Base-by-base conservation (phyloP, 2,329 filamentous ascomycete genomes). In the Chrysoporthe deuterocubensis region DNA sequence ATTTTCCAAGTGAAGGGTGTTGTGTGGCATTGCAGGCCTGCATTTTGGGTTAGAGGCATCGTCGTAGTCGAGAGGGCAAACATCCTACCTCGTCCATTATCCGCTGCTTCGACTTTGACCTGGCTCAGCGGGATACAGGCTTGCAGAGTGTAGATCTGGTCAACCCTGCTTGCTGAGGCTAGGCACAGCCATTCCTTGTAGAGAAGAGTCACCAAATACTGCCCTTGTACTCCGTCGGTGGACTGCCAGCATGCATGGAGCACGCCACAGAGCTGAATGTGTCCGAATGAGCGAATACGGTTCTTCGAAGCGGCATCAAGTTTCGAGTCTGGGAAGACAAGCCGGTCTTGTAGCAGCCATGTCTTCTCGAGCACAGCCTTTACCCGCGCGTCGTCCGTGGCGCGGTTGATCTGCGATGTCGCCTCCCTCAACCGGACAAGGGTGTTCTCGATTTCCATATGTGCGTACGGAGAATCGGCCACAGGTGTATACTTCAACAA, bases 1-100 rank as follows among this genome's bases (percentile, higher is more conserved):
- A 97, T 75, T 76, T 98, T 99, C 95, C 94, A 98, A 1, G 94
- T 96, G 77, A 92, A 92, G 0, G 92, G 89, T 0, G 92, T 92
- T 3, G 92, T 92, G 71, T 96, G 90, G 74, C 94, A 97, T 82
- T 95, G 93, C 8, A 98, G 77, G 0, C 93, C 94, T 97, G 69
- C 26, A 48, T 4, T 4, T 34, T 16, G 58, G 16, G 40, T 67
- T 52, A 63, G 60, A 37, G 48, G 40, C 11, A 42, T 21, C 26
- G 18, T 5, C 7, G 21, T 9, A 18, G 44, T 14, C 9, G 11
- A 50, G 32, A 46, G 32, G 32, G 43, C 11, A 14, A 18, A 52
- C 6, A 50, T 59, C 81, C 76, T 77, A 88, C 92, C 92, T 83
- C 88, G 85, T 26, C 90, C 90, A 76, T 95, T 94, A 74, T 94